Base-by-base conservation (phyloP, 2,329 filamentous ascomycete genomes). In the Teratosphaeria nubilosa region DNA sequence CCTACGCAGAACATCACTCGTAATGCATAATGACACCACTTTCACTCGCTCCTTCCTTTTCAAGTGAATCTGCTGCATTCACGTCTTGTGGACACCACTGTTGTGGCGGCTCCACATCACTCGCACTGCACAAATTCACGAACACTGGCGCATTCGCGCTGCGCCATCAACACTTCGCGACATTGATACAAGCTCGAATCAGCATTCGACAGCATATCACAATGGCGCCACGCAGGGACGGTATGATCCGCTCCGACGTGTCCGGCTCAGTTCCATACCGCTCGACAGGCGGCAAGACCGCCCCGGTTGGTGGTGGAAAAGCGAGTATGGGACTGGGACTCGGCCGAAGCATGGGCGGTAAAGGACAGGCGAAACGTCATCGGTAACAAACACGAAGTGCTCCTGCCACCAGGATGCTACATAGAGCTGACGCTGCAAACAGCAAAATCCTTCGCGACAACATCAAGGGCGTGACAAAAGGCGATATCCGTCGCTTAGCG, bases 401-500 rank as follows among this genome's bases (percentile, higher is more conserved):
- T n/a, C n/a, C n/a, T n/a, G n/a, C n/a, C n/a, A n/a, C n/a, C n/a
- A n/a, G n/a, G n/a, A n/a, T n/a, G n/a, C n/a, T n/a, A n/a, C n/a
- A n/a, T n/a, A n/a, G n/a, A n/a, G 51, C 34, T 41, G 22, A 50
- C 6, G 13, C n/a, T 31, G 1, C 27, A n/a, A 3, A 94, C 79
- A 88, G 91, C 73, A 96, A 96, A 86, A 95, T 96, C 82, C 83
- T 96, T 76, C 89, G 90, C 78, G 91, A 96, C 86, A 96, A 95
- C 86, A 96, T 96, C 73, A 90, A 95, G 80, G 91, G 91, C 79
- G 94, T 96, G 73, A 96, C 91, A 72, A 96, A 95, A 86, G 60
- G 61, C 20, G 65, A 61, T 55, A 69, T 67, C 59, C 87, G 91
- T 72, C 85, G 88, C 48, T 73, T 92, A 0, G 88, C 88, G 1